These are phyloP conservation scores for Penicillium sp. DNA, from an alignment of 2,329 filamentous ascomycete genomes.

Conservation along the genomic window DNA sequence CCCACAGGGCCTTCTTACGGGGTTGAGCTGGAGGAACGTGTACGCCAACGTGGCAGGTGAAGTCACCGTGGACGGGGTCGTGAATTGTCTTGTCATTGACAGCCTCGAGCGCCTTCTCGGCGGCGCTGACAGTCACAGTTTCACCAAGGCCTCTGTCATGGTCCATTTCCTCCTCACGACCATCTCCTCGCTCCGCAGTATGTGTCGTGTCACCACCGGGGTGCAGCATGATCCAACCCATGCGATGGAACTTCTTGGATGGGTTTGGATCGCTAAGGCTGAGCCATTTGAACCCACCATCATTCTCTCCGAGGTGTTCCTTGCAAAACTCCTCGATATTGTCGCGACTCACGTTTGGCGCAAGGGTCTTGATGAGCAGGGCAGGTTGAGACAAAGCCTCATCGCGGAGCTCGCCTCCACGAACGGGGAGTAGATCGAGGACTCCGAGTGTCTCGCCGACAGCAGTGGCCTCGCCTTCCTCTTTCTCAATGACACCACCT, in stretches of 20 bases:
- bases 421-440: constrained; percentile 81
- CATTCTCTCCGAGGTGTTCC: constrained; percentile 86
- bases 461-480: constrained; percentile 90
- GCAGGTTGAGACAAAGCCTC: constrained; percentile 88
- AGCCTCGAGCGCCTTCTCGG: constrained; percentile 86
- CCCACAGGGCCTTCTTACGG: constrained; percentile 94
- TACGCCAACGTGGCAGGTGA: constrained; percentile 95
- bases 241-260: constrained; percentile 93
- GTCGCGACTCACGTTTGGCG: constrained; percentile 88
- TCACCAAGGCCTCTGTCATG: constrained; percentile 37
- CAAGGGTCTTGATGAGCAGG: constrained; percentile 95
- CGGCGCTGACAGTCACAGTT: constrained; percentile 53
- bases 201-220: constrained; percentile 66
- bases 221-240: constrained; percentile 97
- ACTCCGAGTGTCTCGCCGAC: constrained; percentile 91
- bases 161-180: constrained; percentile 65
- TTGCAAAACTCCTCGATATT: constrained; percentile 95
- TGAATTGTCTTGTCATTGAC: constrained; percentile 98
- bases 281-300: constrained; percentile 92
- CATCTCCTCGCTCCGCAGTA: constrained; percentile 71
- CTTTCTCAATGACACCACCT: constrained; percentile 84
- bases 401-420: constrained; percentile 83
- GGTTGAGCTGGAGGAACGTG: constrained; percentile 85
- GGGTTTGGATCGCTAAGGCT: constrained; percentile 97
- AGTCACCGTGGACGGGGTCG: constrained; percentile 90